Base-by-base conservation (phyloP, 1,284 basidiomycete species). In the Sporisorium sorghi region DNA sequence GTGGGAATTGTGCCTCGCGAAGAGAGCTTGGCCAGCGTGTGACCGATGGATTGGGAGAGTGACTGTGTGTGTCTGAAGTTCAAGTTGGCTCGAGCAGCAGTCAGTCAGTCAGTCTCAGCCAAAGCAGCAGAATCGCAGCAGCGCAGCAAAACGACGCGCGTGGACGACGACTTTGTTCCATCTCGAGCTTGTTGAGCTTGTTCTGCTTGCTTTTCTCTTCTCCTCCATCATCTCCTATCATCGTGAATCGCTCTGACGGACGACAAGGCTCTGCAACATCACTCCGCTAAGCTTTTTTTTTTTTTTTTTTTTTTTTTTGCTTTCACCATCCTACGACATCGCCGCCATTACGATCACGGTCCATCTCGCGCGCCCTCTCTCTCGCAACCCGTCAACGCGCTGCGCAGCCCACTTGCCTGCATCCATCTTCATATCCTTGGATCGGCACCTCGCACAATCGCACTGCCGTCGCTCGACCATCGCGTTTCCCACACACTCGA, bases 391-490 rank as follows among this genome's bases (percentile, higher is more conserved):
- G 21, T 30, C 28, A 35, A 28, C 23, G 30, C 46, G 30, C 32
- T 49, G 47, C 10, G 26, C 39, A 39, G 40, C 54, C 49, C 49
- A 55, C 42, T 23, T 26, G 26, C 19, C 14, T 49, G 30, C 50
- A 47, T 54, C n/a, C 56, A 44, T 15, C 51, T 55, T 65, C 50
- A 58, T 52, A 23, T 32, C 50, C 14, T n/a, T 48, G 62, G 28
- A 54, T 49, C 51, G 19, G 28, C 28, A 43, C 35, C 21, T 35
- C 35, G 46, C 37, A 57, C 55, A 37, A 47, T 30, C 37, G n/a
- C 11, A 28, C 12, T 24, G 39, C n/a, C n/a, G n/a, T n/a, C n/a
- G n/a, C n/a, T n/a, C n/a, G n/a, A n/a, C n/a, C n/a, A n/a, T n/a
- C n/a, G n/a, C n/a, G n/a, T n/a, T n/a, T n/a, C n/a, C n/a, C 37